Evolutionary conservation across 2,329 filamentous ascomycete genomes (phyloP).

Genomic region (Colletotrichum ledebouriae): DNA sequence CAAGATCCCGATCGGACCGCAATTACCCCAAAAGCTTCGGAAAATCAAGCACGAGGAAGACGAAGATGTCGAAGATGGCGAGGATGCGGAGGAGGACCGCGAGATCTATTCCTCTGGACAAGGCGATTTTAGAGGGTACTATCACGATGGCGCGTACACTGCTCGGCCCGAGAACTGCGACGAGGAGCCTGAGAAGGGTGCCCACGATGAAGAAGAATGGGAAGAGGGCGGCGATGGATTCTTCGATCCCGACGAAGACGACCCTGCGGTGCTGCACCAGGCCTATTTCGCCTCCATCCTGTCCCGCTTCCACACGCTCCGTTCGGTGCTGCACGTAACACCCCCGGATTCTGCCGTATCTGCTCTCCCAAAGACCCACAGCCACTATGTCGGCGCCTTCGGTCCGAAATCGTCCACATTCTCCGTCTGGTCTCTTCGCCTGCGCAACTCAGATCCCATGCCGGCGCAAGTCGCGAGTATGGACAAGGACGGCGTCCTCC

Average conservation of each 20-base stretch:
- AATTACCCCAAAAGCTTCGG: conserved; percentile 58
- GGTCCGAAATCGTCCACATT: conserved; percentile 64
- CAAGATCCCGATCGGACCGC: conserved; percentile 65
- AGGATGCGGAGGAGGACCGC: conserved; percentile 53
- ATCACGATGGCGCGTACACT: conserved; percentile 84
- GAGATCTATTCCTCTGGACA: conserved; percentile 62
- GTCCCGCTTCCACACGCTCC: conserved; percentile 74
- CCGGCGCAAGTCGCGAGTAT: conserved; percentile 74
- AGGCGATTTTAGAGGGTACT: conserved; percentile 74
- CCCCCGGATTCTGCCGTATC: conserved; percentile 67
- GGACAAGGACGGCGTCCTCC: conserved; percentile 75
- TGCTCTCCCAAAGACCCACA: conserved; percentile 66
- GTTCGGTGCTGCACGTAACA: conserved; percentile 68
- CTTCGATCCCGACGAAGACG: conserved; percentile 47
- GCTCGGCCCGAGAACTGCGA: conserved; percentile 63
- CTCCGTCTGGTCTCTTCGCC: conserved; percentile 64
- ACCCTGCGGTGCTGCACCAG: conserved; percentile 63
- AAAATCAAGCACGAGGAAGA: conserved; percentile 48
- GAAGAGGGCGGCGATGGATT: conserved; percentile 46
- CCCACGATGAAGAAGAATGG: conserved; percentile 47
- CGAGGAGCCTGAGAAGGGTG: conserved; percentile 45
- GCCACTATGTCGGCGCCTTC: conserved; percentile 68
- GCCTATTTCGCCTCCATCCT: conserved; percentile 78
- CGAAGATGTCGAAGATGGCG: conserved; percentile 46
- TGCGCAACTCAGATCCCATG: conserved; percentile 67